phyloP scores from a whole-genome alignment of 1,284 basidiomycete species.

The Heterobasidion irregulare region DNA sequence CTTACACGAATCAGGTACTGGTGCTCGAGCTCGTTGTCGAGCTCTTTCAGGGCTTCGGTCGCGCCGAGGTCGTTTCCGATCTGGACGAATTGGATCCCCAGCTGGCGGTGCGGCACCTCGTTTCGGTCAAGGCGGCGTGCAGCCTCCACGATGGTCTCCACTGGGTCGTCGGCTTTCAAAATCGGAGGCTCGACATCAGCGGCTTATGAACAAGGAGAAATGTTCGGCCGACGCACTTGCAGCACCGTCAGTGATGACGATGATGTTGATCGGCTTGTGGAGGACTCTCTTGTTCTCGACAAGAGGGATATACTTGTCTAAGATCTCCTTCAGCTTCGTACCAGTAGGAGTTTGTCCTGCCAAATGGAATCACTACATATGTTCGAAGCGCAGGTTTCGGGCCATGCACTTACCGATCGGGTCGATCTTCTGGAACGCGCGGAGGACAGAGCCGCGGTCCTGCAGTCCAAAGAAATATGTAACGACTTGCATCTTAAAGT shows the following conservation, averaged over 20 bases:
- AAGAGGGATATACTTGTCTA: background rate
- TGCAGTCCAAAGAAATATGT: background rate
- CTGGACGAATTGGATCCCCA: slow-evolving; percentile 13
- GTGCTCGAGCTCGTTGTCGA: background rate
- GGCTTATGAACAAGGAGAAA: background rate
- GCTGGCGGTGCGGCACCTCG: slow-evolving; percentile 44
- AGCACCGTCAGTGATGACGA: slow-evolving; percentile 60
- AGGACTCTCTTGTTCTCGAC: background rate
- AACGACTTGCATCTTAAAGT: background rate
- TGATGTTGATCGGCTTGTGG: slow-evolving; percentile 47
- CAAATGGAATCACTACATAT: background rate
- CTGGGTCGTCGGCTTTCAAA: slow-evolving; percentile 38
- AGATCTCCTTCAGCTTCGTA: background rate
- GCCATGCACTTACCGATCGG: no score
- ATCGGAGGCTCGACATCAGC: background rate
- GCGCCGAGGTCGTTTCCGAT: background rate
- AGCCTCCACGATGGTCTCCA: slow-evolving; percentile 32
- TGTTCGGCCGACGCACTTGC: slow-evolving; percentile 25
- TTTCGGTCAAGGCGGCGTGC: slow-evolving; percentile 40
- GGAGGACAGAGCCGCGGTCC: background rate
- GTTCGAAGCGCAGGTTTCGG: no score
- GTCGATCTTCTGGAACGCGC: background rate
- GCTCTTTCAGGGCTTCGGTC: background rate
- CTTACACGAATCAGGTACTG: background rate
- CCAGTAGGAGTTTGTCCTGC: background rate